Base-by-base conservation (phyloP, 2,329 filamentous ascomycete species). In the Aureobasidium zeae region DNA sequence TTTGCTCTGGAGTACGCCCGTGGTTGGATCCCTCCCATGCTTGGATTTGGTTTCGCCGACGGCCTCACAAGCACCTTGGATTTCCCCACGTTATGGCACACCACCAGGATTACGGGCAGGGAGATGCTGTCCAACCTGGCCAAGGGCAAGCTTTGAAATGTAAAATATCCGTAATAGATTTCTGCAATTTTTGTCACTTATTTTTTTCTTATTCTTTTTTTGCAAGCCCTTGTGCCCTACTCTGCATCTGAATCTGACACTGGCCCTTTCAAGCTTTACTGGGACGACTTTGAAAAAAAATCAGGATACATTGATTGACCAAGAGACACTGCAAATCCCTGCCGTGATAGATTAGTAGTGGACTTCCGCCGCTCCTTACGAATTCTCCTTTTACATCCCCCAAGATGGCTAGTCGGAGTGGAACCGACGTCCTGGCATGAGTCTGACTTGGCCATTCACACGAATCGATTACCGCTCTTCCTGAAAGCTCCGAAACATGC, bases 21-120 rank as follows among this genome's bases (percentile, higher is more conserved):
- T 53, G 86, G 87, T 51, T 94, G 86, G 85, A 93, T 94, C 63
- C 87, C 87, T 34, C 83, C 83, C 46, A 94, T 94, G 87, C 70
- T 94, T 39, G 83, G 83, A 63, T 94, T 94, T 63, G 87, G 87
- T 48, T 89, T 82, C 62, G 83, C 86, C 50, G 87, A 94, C 64
- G 79, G 76, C 34, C 72, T 94, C 47, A 77, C 72, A 44, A 87
- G 81, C 64, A 94, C 86, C 4, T 69, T 94, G 52, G 87, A 94
- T 63, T 75, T 93, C 59, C 77, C 76, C n/a, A 94, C 86, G 2
- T 63, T 94, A 56, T 91, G 83, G 82, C 74, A 74, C 55, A 94
- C 83, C n/a, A 76, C 76, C 24, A 70, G 67, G 51, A 72, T 89
- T 48, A 93, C 86, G 1, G 86, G 69, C 2, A 68, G 77, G 46